These are phyloP conservation scores for Fusarium armeniacum DNA, from an alignment of 2,329 filamentous ascomycete species.

Conservation along the genomic window DNA sequence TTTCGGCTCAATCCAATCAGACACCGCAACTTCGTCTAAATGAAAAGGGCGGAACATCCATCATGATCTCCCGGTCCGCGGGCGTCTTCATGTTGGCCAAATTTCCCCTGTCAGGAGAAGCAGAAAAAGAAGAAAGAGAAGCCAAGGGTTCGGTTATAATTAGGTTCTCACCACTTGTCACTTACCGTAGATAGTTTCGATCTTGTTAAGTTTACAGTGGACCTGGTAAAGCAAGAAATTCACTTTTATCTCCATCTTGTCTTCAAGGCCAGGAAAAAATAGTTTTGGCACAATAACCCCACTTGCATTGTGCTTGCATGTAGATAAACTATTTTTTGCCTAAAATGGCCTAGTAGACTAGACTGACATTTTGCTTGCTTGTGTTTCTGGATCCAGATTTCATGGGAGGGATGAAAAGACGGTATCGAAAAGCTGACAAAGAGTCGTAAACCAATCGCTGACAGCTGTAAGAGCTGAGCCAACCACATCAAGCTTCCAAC, in stretches of 20 bases:
- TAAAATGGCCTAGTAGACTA: constrained; percentile 34
- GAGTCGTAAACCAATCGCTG: constrained; percentile 28
- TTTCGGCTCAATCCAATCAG: constrained; percentile 35
- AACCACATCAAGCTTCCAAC: constrained; percentile 26
- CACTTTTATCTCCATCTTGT: constrained; percentile 11
- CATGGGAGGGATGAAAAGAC: background rate
- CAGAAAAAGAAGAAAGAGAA: background rate
- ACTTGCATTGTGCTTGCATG: constrained; percentile 29
- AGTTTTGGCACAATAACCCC: constrained; percentile 20
- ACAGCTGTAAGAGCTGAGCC: constrained; percentile 21
- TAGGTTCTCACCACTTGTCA: constrained; percentile 32
- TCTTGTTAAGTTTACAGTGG: background rate
- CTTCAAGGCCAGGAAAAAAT: background rate
- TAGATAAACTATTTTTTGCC: constrained; percentile 25
- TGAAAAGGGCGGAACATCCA: constrained; percentile 33
- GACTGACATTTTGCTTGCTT: constrained; percentile 7
- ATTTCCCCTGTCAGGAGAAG: constrained; percentile 26
- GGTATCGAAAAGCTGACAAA: constrained; percentile 33
- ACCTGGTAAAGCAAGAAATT: constrained; percentile 10
- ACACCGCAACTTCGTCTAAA: constrained; percentile 16
- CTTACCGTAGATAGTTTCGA: constrained; percentile 4
- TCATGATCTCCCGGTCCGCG: constrained; percentile 25
- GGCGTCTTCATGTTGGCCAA: constrained; percentile 7
- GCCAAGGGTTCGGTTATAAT: constrained; percentile 15
- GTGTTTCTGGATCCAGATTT: constrained; percentile 1